These are phyloP conservation scores for Physaria fendleri DNA, from an alignment of 345 rosid genomes.

Conservation along the genomic window DNA sequence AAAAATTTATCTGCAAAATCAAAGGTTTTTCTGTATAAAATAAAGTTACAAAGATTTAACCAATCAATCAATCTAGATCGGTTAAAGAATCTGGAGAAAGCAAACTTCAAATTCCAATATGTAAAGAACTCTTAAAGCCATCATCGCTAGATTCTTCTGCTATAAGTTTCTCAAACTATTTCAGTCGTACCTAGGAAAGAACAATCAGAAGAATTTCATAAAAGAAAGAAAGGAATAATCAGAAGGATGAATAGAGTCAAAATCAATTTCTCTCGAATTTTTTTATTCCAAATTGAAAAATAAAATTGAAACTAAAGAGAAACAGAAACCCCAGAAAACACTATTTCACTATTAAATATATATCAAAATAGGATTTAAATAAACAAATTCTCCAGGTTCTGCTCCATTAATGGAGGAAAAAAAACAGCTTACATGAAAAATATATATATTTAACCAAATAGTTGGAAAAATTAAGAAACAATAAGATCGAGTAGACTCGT, in stretches of 20 bases:
- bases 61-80: too few species aligned
- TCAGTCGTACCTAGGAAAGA: too few species aligned
- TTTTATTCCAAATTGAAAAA: not conserved
- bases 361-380: too few species aligned
- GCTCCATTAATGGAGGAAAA: constrained; percentile 4
- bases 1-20: too few species aligned
- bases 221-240: too few species aligned
- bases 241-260: not conserved
- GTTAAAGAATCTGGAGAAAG: too few species aligned
- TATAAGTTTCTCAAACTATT: too few species aligned
- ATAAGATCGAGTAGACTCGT: not conserved
- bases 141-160: not conserved
- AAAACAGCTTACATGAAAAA: not conserved
- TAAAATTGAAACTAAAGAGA: not conserved
- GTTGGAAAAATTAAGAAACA: not conserved
- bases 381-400: not conserved
- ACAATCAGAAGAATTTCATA: too few species aligned
- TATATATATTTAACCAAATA: not conserved
- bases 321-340: not conserved
- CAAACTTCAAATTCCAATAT: too few species aligned
- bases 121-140: not conserved
- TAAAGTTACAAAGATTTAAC: not conserved
- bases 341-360: too few species aligned
- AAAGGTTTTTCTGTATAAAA: too few species aligned
- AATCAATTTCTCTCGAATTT: not conserved